Percentiles rank a stretch among this genome's conserved stretches.
Evolutionary conservation across 192 early-diverging fungal genomes (phyloP).

Genomic region (Coemansia sp.): DNA sequence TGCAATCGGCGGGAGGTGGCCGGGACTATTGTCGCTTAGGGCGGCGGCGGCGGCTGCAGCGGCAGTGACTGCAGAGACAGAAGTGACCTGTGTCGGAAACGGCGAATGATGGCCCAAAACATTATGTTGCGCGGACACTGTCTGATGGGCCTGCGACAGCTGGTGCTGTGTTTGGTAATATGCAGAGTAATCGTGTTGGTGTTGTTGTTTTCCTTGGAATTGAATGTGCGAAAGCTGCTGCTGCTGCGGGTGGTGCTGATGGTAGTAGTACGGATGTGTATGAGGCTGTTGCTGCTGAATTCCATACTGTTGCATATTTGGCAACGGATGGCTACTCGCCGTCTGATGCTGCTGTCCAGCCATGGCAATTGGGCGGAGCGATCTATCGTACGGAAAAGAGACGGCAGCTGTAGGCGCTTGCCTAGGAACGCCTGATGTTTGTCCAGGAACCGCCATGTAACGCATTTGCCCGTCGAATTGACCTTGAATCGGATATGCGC

Average conservation of each 20-base stretch:
- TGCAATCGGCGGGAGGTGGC: slow-evolving; percentile 18
- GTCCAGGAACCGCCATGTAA: slow-evolving; percentile 51
- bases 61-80: slow-evolving; percentile 7
- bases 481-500: slow-evolving; percentile 27
- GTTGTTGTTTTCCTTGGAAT: slow-evolving; percentile 17
- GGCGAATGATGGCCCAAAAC: slow-evolving; percentile 20
- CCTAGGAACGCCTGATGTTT: slow-evolving; percentile 34
- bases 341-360: slow-evolving; percentile 16
- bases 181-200: slow-evolving; percentile 23
- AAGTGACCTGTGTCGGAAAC: slow-evolving; percentile 28
- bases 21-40: slow-evolving; percentile 31
- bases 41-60: slow-evolving; percentile 21
- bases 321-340: background rate
- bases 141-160: slow-evolving; percentile 14
- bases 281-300: slow-evolving; percentile 20
- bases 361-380: slow-evolving; percentile 24
- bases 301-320: slow-evolving; percentile 2
- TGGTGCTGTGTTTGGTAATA: slow-evolving; percentile 35
- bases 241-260: slow-evolving; percentile 11
- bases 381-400: slow-evolving; percentile 23
- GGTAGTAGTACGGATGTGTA: slow-evolving; percentile 14
- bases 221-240: slow-evolving; percentile 6
- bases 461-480: slow-evolving; percentile 51
- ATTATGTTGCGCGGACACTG: slow-evolving; percentile 19
- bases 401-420: slow-evolving; percentile 10